A percentile compares a stretch with the other conserved stretches of the same genome.
Conservation (phyloP, 1,139 yeast genomes). For the Geotrichum candidum region DNA sequence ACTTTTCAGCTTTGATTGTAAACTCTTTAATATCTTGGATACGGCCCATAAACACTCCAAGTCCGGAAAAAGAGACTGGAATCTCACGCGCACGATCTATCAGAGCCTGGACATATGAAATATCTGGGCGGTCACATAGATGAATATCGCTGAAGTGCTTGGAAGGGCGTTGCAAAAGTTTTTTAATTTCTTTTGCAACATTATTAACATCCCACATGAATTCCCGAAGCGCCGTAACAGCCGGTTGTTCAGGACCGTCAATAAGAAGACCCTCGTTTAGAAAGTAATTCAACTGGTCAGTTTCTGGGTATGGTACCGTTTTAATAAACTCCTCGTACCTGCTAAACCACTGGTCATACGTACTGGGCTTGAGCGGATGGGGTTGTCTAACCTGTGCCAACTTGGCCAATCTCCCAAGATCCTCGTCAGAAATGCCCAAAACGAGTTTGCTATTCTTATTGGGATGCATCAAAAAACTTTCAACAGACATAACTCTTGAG, state of each 20-base stretch:
- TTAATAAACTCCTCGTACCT: slow-evolving; percentile 42
- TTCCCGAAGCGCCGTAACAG: slow-evolving; percentile 36
- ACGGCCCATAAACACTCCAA: slow-evolving; percentile 53
- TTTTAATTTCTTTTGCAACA: slow-evolving; percentile 56
- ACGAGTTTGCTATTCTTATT: background rate
- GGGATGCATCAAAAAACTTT: background rate
- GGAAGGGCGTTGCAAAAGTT: slow-evolving; percentile 36
- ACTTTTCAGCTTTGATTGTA: slow-evolving; percentile 24
- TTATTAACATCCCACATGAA: slow-evolving; percentile 44
- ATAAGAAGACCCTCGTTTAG: slow-evolving; percentile 54
- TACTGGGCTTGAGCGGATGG: slow-evolving; percentile 25
- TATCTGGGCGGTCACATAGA: background rate
- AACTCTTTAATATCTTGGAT: slow-evolving; percentile 50
- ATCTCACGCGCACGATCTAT: slow-evolving; percentile 46
- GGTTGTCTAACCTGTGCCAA: slow-evolving; percentile 30
- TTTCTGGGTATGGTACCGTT: slow-evolving; percentile 43
- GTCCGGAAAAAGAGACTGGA: slow-evolving; percentile 52
- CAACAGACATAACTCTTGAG: background rate
- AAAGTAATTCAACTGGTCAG: slow-evolving; percentile 44
- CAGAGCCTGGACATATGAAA: slow-evolving; percentile 35
- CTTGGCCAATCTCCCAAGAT: slow-evolving; percentile 32
- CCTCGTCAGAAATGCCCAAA: slow-evolving; percentile 45
- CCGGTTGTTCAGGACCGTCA: slow-evolving; percentile 31
- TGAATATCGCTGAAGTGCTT: slow-evolving; percentile 9
- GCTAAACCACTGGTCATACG: slow-evolving; percentile 42